Percentiles rank a stretch among this genome's conserved stretches.
These are phyloP conservation scores for Oryza australiensis DNA, from an alignment of 176 grass and related monocot genomes.

Conservation along the genomic window DNA sequence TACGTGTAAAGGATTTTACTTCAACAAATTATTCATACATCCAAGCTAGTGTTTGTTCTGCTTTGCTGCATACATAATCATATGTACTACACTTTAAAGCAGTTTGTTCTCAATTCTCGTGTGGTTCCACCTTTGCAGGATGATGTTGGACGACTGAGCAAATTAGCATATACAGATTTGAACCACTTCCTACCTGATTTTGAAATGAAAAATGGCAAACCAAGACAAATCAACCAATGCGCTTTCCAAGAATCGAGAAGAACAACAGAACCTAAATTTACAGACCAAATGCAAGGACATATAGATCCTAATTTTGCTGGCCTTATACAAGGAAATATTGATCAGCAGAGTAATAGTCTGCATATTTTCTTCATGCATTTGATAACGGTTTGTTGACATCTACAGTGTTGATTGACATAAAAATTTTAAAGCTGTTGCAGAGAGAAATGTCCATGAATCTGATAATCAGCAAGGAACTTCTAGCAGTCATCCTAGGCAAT, in stretches of 20 bases:
- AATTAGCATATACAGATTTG: slow-evolving; percentile 27
- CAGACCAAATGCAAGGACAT: slow-evolving; percentile 14
- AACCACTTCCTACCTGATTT: background rate
- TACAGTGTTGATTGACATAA: background rate
- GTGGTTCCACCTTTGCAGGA: slow-evolving; percentile 3
- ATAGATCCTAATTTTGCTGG: slow-evolving; percentile 5
- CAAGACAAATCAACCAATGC: background rate
- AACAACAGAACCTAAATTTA: slow-evolving; percentile 5
- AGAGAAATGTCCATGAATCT: background rate
- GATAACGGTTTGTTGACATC: background rate
- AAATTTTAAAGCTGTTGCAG: slow-evolving; percentile 16
- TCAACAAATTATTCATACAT: background rate
- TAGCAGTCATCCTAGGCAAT: background rate
- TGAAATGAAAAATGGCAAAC: too few relatives aligned
- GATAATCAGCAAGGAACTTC: slow-evolving; percentile 13
- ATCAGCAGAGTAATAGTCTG: slow-evolving; percentile 26
- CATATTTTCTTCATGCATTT: background rate
- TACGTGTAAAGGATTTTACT: background rate
- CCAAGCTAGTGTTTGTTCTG: background rate
- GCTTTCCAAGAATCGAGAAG: background rate
- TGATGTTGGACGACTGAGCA: background rate
- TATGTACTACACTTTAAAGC: background rate
- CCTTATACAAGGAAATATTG: background rate
- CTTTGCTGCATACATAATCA: background rate
- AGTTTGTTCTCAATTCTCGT: background rate